These are phyloP conservation scores for Daldinia grandis DNA, from an alignment of 495 filamentous ascomycete genomes.

Conservation along the genomic window DNA sequence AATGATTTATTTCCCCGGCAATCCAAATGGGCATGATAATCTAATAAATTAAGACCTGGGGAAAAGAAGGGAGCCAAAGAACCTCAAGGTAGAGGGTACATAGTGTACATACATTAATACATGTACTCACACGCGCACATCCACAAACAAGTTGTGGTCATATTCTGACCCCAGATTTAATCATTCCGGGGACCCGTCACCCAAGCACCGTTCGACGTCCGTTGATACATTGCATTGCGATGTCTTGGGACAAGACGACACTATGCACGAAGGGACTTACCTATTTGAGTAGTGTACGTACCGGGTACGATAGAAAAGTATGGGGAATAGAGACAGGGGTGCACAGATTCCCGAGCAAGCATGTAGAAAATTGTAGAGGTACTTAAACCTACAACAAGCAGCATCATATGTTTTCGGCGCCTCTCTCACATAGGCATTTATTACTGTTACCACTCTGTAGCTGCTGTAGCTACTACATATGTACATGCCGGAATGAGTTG, in stretches of 20 bases:
- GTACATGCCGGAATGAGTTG: slow-evolving; percentile 17
- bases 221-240: slow-evolving; percentile 23
- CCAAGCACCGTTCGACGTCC: slow-evolving; percentile 18
- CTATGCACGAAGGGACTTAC: slow-evolving; percentile 26
- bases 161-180: slow-evolving; percentile 40
- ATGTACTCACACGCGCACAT: neutral
- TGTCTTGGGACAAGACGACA: slow-evolving; percentile 19
- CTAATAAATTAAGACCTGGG: slow-evolving; percentile 41
- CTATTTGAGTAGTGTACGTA: slow-evolving; percentile 30
- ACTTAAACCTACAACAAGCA: neutral
- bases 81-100: neutral
- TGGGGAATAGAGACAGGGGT: slow-evolving; percentile 32
- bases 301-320: slow-evolving; percentile 32
- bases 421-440: slow-evolving; percentile 23
- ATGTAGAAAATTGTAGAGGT: slow-evolving; percentile 3
- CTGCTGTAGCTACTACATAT: neutral
- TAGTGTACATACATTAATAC: neutral
- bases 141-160: slow-evolving; percentile 30
- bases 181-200: slow-evolving; percentile 42
- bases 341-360: slow-evolving; percentile 7
- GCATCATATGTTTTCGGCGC: slow-evolving; percentile 2
- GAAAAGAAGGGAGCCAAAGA: slow-evolving; percentile 12
- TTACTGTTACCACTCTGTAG: neutral
- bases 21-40: slow-evolving; percentile 27
- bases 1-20: slow-evolving; percentile 25